phyloP scores from a whole-genome alignment of 2,329 filamentous ascomycete species.

The Aspergillus transmontanensis region DNA sequence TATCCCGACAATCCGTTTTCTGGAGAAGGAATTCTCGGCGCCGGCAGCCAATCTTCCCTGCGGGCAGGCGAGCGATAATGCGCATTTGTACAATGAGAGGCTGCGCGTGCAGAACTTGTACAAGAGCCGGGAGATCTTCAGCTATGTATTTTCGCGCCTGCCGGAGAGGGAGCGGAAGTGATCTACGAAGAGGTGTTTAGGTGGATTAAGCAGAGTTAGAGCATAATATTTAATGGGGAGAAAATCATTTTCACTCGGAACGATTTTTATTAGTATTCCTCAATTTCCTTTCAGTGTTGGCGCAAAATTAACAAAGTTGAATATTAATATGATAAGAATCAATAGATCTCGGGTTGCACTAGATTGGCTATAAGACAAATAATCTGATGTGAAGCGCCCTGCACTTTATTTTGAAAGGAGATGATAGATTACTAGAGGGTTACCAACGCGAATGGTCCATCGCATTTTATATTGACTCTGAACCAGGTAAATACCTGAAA shows the following conservation, averaged over 20 bases:
- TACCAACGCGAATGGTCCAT: too few relatives aligned
- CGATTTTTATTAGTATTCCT: neutral
- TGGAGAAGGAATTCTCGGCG: constrained; percentile 91
- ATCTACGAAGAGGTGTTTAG: neutral
- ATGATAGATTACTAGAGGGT: neutral
- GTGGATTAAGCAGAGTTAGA: neutral
- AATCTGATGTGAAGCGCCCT: neutral
- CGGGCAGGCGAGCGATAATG: constrained; percentile 90
- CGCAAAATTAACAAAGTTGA: neutral
- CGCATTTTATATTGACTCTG: too few relatives aligned
- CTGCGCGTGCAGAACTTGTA: constrained; percentile 82
- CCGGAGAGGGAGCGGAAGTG: constrained; percentile 32
- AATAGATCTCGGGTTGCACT: neutral
- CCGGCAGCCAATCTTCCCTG: constrained; percentile 92
- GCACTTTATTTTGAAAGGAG: neutral
- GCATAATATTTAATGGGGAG: neutral
- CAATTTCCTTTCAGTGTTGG: neutral
- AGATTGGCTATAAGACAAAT: neutral
- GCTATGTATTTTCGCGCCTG: constrained; percentile 75
- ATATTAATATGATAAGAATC: neutral
- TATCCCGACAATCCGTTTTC: constrained; percentile 89
- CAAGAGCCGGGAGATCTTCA: constrained; percentile 91
- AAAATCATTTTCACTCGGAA: neutral
- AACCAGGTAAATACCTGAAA: too few relatives aligned
- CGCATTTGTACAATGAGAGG: constrained; percentile 95